phyloP scores from a whole-genome alignment of 2,329 filamentous ascomycete species.

The Epichloe sylvatica region DNA sequence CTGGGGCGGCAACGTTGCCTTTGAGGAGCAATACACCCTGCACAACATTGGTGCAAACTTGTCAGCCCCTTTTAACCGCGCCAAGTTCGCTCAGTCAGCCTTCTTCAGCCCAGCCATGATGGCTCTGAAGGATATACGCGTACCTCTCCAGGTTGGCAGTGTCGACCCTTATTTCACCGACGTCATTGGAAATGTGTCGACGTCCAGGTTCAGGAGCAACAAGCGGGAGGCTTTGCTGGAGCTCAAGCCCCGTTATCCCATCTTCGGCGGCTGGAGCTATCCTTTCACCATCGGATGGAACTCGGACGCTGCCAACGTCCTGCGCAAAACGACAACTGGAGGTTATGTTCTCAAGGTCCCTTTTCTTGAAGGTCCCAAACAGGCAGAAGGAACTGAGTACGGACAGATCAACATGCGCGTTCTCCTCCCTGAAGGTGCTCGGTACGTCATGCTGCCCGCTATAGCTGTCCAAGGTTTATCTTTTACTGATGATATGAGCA shows the following conservation, averaged over 20 bases:
- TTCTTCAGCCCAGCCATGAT: slow-evolving; percentile 66
- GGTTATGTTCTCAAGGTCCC: slow-evolving; percentile 81
- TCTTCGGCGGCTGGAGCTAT: slow-evolving; percentile 97
- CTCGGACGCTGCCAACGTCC: slow-evolving; percentile 61
- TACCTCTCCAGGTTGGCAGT: slow-evolving; percentile 67
- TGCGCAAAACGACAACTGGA: slow-evolving; percentile 52
- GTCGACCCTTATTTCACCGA: slow-evolving; percentile 89
- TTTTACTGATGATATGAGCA: slow-evolving; percentile 29
- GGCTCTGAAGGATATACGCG: slow-evolving; percentile 68
- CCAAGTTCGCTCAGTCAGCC: slow-evolving; percentile 57
- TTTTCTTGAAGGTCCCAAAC: slow-evolving; percentile 84
- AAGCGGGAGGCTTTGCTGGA: slow-evolving; percentile 71
- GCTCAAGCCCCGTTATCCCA: slow-evolving; percentile 84
- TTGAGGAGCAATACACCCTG: slow-evolving; percentile 86
- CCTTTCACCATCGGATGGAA: slow-evolving; percentile 97
- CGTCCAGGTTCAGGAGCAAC: slow-evolving; percentile 70
- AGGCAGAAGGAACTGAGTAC: slow-evolving; percentile 74
- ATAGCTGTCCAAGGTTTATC: not conserved
- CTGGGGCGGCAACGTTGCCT: slow-evolving; percentile 93
- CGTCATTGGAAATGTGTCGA: slow-evolving; percentile 93
- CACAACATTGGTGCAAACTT: slow-evolving; percentile 75
- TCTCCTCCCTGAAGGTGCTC: slow-evolving; percentile 80
- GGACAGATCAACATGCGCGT: slow-evolving; percentile 67
- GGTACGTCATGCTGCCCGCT: slow-evolving; percentile 36
- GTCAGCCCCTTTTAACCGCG: slow-evolving; percentile 56